phyloP scores from a whole-genome alignment of 2,329 filamentous ascomycete genomes.

The Microdochium paspali region DNA sequence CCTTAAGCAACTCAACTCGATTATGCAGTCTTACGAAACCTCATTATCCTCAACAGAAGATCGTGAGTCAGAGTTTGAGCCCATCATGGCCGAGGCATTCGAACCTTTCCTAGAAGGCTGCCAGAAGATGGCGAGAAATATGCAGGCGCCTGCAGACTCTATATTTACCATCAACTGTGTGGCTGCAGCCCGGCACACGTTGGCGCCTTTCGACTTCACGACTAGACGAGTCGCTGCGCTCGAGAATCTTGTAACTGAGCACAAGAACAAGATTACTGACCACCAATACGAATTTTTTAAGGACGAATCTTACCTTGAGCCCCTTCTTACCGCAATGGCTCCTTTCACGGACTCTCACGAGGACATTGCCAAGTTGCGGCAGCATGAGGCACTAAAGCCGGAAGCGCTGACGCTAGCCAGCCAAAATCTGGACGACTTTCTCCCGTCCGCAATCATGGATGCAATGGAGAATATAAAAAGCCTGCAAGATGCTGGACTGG shows the following conservation, averaged over 20 bases:
- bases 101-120: conserved; percentile 79
- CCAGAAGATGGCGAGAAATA: conserved; percentile 53
- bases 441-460: conserved; percentile 89
- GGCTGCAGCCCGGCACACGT: conserved; percentile 42
- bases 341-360: conserved; percentile 23
- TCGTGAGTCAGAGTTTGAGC: conserved; percentile 61
- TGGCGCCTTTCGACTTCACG: conserved; percentile 57
- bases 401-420: conserved; percentile 56
- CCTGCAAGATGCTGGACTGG: conserved; percentile 62
- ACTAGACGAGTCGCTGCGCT: conserved; percentile 44
- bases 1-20: conserved; percentile 63
- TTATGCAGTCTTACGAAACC: conserved; percentile 82
- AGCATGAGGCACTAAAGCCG: conserved; percentile 48
- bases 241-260: conserved; percentile 42
- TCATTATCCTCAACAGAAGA: conserved; percentile 55
- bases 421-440: conserved; percentile 76
- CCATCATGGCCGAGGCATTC: conserved; percentile 68
- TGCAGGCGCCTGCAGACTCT: conserved; percentile 49
- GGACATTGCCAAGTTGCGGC: conserved; percentile 44
- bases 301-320: conserved; percentile 61
- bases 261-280: conserved; percentile 49
- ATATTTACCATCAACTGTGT: conserved; percentile 70
- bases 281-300: conserved; percentile 67
- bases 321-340: conserved; percentile 50
- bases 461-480: conserved; percentile 72